Percentiles rank a stretch among this genome's conserved stretches.
Conservation (phyloP, 768 basidiomycete genomes). For the Crucibulum laeve region DNA sequence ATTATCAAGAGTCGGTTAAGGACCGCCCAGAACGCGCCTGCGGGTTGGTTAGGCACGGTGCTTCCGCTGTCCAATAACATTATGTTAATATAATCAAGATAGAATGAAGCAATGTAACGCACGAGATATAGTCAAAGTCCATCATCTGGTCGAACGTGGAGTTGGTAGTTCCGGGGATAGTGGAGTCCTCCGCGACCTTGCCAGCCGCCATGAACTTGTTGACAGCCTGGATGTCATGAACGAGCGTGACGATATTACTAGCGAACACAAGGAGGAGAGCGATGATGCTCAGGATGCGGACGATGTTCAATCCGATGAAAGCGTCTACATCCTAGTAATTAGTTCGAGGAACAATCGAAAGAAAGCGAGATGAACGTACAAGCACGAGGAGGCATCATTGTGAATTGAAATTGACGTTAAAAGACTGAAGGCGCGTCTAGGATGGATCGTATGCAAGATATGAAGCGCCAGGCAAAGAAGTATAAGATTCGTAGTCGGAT, state of each 20-base stretch:
- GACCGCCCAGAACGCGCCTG: conserved; percentile 89
- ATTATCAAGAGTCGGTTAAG: conserved; percentile 85
- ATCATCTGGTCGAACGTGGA: conserved; percentile 23
- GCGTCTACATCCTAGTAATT: conserved; percentile 29
- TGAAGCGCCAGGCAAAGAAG: background rate
- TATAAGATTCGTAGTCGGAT: background rate
- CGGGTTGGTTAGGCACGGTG: conserved; percentile 88
- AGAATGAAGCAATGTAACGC: conserved; percentile 18
- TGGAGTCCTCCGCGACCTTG: conserved; percentile 22
- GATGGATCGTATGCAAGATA: conserved; percentile 1
- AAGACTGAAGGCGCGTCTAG: conserved; percentile 1
- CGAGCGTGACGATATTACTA: conserved; percentile 71
- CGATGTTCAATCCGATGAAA: conserved; percentile 76
- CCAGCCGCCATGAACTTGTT: conserved; percentile 52
- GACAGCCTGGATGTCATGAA: conserved; percentile 71
- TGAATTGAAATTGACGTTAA: background rate
- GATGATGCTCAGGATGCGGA: conserved; percentile 78
- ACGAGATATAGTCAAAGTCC: conserved; percentile 80
- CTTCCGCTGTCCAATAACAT: conserved; percentile 41
- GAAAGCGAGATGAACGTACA: conserved; percentile 18
- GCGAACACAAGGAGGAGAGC: conserved; percentile 76
- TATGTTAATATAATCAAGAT: conserved; percentile 3
- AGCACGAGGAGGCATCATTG: conserved; percentile 34
- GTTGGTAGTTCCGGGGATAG: conserved; percentile 21
- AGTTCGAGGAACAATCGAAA: background rate